Percentiles rank a stretch among this genome's conserved stretches.
These are phyloP conservation scores for Zymoseptoria tritici DNA, from an alignment of 2,329 filamentous ascomycete genomes.

Conservation along the genomic window DNA sequence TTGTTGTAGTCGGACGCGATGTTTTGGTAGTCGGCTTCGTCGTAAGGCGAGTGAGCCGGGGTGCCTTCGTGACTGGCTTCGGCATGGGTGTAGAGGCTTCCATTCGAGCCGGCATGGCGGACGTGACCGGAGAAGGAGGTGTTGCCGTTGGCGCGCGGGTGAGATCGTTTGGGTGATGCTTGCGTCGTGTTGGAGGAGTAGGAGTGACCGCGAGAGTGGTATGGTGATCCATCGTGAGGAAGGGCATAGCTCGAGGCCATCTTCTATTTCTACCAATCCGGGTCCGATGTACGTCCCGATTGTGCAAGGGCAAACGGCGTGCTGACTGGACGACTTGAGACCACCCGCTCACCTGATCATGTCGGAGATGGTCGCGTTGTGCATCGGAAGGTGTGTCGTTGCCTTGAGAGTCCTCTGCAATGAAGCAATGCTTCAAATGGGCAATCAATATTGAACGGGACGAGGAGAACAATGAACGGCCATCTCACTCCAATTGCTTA, in stretches of 20 bases:
- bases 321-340: neutral
- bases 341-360: neutral
- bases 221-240: constrained; percentile 20
- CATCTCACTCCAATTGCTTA: too few relatives aligned
- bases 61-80: constrained; percentile 26
- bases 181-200: constrained; percentile 9
- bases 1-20: constrained; percentile 16
- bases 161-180: constrained; percentile 1
- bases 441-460: neutral
- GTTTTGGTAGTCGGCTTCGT: constrained; percentile 7
- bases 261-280: neutral
- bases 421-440: neutral
- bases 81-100: constrained; percentile 21
- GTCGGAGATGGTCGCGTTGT: neutral
- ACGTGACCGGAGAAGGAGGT: constrained; percentile 4
- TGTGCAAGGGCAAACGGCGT: neutral
- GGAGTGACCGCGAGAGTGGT: constrained; percentile 23
- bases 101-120: constrained; percentile 18
- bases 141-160: constrained; percentile 1
- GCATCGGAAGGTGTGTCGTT: too few relatives aligned
- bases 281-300: neutral
- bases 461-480: too few relatives aligned
- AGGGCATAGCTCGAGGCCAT: constrained; percentile 43
- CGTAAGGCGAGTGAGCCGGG: constrained; percentile 19
- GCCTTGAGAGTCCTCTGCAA: neutral